A percentile compares a stretch with the other conserved stretches of the same genome.
phyloP scores from a whole-genome alignment of 1,284 basidiomycete species.

The Rhizoctonia solani region DNA sequence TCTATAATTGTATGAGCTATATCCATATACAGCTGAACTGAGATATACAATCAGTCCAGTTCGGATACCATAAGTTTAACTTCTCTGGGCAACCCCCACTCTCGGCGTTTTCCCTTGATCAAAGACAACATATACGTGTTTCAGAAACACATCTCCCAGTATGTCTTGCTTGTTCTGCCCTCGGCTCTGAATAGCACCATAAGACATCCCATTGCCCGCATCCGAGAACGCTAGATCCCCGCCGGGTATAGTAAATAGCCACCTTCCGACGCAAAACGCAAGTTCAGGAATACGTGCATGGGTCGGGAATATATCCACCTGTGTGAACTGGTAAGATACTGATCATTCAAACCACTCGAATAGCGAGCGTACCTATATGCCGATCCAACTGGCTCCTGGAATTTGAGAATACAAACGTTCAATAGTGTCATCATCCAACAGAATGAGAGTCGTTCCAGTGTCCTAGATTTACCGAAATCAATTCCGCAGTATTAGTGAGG shows the following conservation, averaged over 20 bases:
- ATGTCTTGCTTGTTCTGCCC: slow-evolving; percentile 34
- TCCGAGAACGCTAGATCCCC: slow-evolving; percentile 33
- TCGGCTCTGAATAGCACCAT: slow-evolving; percentile 32
- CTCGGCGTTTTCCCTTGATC: slow-evolving; percentile 21
- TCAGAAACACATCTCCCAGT: slow-evolving; percentile 35
- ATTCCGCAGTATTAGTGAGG: background rate
- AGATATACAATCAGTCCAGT: background rate
- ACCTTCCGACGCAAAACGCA: slow-evolving; percentile 23
- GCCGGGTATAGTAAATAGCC: slow-evolving; percentile 28
- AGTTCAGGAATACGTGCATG: slow-evolving; percentile 13
- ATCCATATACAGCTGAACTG: background rate
- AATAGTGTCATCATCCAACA: slow-evolving; percentile 34
- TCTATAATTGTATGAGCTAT: too few species aligned
- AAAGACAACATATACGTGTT: slow-evolving; percentile 34
- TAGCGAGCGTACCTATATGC: too few species aligned
- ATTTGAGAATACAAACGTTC: slow-evolving; percentile 28
- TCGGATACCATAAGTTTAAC: background rate
- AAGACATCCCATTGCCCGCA: slow-evolving; percentile 33
- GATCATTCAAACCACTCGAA: too few species aligned
- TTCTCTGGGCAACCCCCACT: slow-evolving; percentile 17
- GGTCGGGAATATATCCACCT: slow-evolving; percentile 28
- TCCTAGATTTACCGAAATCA: background rate
- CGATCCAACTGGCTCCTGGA: slow-evolving; percentile 36
- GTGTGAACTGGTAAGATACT: too few species aligned
- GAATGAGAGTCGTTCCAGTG: slow-evolving; percentile 35